Evolutionary conservation across 805 yeast species (phyloP).

Genomic region (Candida ovalis): DNA sequence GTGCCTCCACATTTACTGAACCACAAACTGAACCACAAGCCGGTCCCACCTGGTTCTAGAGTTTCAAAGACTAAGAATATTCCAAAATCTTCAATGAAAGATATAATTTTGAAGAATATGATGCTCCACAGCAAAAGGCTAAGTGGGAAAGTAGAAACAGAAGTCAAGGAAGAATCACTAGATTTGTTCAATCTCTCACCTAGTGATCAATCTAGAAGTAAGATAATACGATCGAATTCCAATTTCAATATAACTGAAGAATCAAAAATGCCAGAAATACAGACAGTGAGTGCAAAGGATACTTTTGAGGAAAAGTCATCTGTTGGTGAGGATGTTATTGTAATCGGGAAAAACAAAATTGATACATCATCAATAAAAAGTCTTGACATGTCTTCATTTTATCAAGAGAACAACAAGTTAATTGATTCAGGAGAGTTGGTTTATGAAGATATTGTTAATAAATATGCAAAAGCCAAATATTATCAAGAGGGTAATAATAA

Average conservation of each 20-base stretch:
- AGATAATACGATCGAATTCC: not conserved
- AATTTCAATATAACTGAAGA: not conserved
- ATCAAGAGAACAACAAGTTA: slow-evolving; percentile 29
- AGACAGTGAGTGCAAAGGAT: not conserved
- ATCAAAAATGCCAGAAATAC: not conserved
- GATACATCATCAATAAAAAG: slow-evolving; percentile 27
- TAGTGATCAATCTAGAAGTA: not conserved
- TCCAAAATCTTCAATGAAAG: not conserved
- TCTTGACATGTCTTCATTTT: slow-evolving; percentile 36
- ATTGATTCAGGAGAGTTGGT: slow-evolving; percentile 33
- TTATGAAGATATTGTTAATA: slow-evolving; percentile 13
- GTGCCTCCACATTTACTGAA: slow-evolving; percentile 15
- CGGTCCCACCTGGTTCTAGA: not conserved
- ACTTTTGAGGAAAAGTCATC: not conserved
- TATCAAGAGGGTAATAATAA: slow-evolving; percentile 32
- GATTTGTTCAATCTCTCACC: not conserved
- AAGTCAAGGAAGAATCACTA: not conserved
- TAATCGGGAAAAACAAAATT: slow-evolving; percentile 3
- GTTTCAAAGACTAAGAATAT: not conserved
- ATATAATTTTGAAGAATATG: not conserved
- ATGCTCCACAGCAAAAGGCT: not conserved
- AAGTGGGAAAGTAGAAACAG: not conserved
- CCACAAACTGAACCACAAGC: not conserved
- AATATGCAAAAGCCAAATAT: slow-evolving; percentile 21
- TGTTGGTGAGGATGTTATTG: not conserved